Percentiles rank a stretch among this genome's conserved stretches.
Evolutionary conservation across 805 yeast species (phyloP).

Genomic region (Torulaspora delbrueckii): DNA sequence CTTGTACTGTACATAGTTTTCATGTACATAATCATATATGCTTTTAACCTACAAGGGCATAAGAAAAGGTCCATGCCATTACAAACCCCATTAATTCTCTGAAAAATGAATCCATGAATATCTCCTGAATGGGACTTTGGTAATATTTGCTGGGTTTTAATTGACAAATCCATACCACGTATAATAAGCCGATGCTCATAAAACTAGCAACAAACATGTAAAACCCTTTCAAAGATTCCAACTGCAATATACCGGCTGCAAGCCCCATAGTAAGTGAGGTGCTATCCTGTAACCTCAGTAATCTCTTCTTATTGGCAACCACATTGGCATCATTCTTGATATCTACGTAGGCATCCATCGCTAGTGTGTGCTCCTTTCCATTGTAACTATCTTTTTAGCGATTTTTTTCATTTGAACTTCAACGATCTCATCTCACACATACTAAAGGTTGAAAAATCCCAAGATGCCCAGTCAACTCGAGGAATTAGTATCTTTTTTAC

Average conservation of each 20-base stretch:
- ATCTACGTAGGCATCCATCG: slow-evolving; percentile 7
- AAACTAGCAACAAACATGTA: slow-evolving; percentile 39
- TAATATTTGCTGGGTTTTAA: slow-evolving; percentile 38
- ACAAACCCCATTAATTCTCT: slow-evolving; percentile 49
- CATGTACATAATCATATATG: slow-evolving; percentile 8
- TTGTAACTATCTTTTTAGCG: neutral
- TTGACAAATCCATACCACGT: slow-evolving; percentile 35
- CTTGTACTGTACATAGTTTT: slow-evolving; percentile 12
- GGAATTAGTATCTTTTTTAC: slow-evolving; percentile 72
- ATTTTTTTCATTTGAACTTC: slow-evolving; percentile 1
- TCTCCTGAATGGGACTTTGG: slow-evolving; percentile 37
- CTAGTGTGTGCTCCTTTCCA: neutral
- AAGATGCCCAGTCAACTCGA: slow-evolving; percentile 49
- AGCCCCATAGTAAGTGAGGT: slow-evolving; percentile 48
- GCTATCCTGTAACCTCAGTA: slow-evolving; percentile 40
- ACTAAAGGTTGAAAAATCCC: neutral
- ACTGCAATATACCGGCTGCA: slow-evolving; percentile 50
- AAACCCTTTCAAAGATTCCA: slow-evolving; percentile 48
- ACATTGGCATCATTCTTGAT: slow-evolving; percentile 16
- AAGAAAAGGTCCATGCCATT: slow-evolving; percentile 56
- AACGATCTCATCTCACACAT: slow-evolving; percentile 3
- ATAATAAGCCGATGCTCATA: slow-evolving; percentile 33
- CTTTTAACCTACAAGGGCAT: slow-evolving; percentile 40
- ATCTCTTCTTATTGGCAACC: slow-evolving; percentile 21
- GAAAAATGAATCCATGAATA: slow-evolving; percentile 42